Base-by-base conservation (phyloP, 257 asterid species). In the Thymus quinquecostatus region DNA sequence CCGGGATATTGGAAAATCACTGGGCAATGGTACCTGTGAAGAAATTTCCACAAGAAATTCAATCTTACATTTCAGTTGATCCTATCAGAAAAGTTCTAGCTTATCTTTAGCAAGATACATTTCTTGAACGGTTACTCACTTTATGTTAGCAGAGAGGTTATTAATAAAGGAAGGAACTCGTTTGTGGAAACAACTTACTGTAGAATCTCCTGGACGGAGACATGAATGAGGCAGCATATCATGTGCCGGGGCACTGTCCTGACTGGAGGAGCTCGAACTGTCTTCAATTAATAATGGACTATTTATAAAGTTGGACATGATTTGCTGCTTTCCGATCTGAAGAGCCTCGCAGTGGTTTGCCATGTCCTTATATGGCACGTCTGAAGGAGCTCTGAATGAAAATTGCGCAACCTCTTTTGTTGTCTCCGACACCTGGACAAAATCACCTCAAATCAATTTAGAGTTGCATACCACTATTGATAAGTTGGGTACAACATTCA, bases 301-400 rank as follows among this genome's bases (percentile, higher is more conserved):
- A 73, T 75, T 77, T 79, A 83, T 80, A 81, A 89, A 81, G 80
- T 82, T 83, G 73, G 92, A 88, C 84, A 89, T 80, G 49, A 82
- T 76, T 77, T 85, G 88, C 84, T 85, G 91, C 76, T 86, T 86
- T 69, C 88, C 93, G 21, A 76, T 73, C 80, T 89, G 92, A 83
- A 89, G 88, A 82, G 91, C 87, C 78, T 89, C 96, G 41, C 93
- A 89, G 47, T 85, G 89, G 79, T 81, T 84, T 43, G 96, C 91
- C 91, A 86, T 85, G 69, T 89, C 96, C 82, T 82, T 81, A 82
- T 78, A 89, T 58, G 92, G 83, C 82, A 88, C 58, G 66, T 77
- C 83, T 21, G 88, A 88, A 59, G 86, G 85, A 36, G 78, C 61
- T 73, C 79, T 64, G 60, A 83, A 61, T 14, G 82, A 67, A 71